phyloP scores from a whole-genome alignment of 2,329 filamentous ascomycete species.

The Aspergillus piperis region DNA sequence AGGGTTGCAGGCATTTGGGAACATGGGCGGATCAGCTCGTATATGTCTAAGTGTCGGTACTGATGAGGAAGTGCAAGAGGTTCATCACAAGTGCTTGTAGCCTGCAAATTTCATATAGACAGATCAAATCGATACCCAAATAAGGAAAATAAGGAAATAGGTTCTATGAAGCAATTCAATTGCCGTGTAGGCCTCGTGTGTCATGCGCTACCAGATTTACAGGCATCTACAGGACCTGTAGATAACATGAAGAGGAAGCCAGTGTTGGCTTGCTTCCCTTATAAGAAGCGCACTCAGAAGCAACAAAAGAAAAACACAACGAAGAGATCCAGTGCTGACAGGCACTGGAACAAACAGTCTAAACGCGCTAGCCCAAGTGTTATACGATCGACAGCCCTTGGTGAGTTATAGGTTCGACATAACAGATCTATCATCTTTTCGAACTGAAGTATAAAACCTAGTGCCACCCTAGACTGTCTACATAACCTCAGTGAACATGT shows the following conservation, averaged over 20 bases:
- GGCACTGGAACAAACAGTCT: slow-evolving; percentile 21
- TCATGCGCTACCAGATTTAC: background rate
- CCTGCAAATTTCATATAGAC: background rate
- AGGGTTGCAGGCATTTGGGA: slow-evolving; percentile 42
- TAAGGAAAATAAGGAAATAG: background rate
- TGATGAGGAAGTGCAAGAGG: background rate
- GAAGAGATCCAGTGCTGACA: slow-evolving; percentile 18
- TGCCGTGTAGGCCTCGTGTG: background rate
- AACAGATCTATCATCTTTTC: slow-evolving; percentile 30
- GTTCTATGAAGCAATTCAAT: background rate
- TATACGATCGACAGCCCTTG: slow-evolving; percentile 20
- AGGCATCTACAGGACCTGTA: background rate
- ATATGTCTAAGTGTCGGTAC: background rate
- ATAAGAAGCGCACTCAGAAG: background rate
- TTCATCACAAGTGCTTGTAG: background rate
- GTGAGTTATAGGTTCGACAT: slow-evolving; percentile 14
- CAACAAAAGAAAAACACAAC: background rate
- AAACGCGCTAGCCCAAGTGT: slow-evolving; percentile 21
- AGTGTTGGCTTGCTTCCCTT: background rate
- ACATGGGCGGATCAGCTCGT: slow-evolving; percentile 42
- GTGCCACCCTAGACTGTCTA: slow-evolving; percentile 29
- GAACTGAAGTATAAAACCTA: slow-evolving; percentile 27
- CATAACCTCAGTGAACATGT: slow-evolving; percentile 32
- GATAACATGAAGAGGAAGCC: background rate
- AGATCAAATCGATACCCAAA: background rate